Conservation (phyloP, 352 stramenopile genomes). For the Globisporangium alternatum region DNA sequence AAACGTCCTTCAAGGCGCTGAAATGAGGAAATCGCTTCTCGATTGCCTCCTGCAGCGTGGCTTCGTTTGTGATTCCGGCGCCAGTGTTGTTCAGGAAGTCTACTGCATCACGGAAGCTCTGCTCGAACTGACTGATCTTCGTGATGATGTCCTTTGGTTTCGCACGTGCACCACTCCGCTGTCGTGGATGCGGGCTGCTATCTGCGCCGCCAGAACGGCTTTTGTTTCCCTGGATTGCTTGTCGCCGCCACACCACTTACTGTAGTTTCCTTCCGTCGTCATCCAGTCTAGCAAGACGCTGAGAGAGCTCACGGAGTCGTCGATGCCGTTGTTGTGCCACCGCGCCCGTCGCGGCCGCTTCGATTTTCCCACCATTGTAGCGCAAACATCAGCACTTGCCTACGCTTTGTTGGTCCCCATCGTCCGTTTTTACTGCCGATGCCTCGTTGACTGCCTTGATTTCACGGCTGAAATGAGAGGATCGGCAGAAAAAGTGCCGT, state of each 20-base stretch:
- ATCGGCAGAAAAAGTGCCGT: no score
- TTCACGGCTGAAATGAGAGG: no score
- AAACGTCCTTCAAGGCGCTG: conserved; percentile 12
- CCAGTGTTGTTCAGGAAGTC: conserved; percentile 21
- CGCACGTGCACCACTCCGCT: not conserved
- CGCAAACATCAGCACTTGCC: no score
- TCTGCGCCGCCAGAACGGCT: not conserved
- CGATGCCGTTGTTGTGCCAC: no score
- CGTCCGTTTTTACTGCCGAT: no score
- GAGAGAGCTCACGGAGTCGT: not conserved
- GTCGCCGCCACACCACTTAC: not conserved
- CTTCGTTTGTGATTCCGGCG: conserved; percentile 12
- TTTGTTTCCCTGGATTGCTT: conserved; percentile 2
- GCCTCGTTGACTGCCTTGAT: no score
- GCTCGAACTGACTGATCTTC: conserved; percentile 18
- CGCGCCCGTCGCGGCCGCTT: no score
- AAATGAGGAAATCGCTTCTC: conserved; percentile 18
- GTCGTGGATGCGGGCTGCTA: not conserved
- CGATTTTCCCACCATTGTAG: no score
- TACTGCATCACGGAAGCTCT: conserved; percentile 16
- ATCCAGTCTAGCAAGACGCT: not conserved
- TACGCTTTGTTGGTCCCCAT: no score
- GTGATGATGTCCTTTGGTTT: conserved; percentile 21
- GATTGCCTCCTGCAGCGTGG: conserved; percentile 11
- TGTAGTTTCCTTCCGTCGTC: no score